These are phyloP conservation scores for Fusarium coicis DNA, from an alignment of 2,329 filamentous ascomycete genomes.

Conservation along the genomic window DNA sequence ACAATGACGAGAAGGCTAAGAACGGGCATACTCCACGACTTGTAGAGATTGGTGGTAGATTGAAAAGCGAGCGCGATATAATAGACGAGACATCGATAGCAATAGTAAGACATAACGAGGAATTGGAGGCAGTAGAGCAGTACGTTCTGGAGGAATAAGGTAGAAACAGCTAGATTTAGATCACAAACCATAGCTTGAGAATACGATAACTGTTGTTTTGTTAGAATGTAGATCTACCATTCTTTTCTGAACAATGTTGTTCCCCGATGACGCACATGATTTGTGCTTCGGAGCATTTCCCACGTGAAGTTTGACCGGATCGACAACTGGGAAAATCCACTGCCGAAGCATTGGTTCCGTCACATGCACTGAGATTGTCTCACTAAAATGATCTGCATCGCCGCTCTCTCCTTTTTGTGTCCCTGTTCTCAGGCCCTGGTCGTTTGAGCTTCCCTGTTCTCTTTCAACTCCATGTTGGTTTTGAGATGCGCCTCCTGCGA, in stretches of 20 bases:
- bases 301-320: background rate
- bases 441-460: background rate
- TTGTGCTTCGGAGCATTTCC: background rate
- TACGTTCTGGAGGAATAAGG: too few relatives aligned
- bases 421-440: background rate
- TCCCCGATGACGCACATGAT: background rate
- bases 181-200: background rate
- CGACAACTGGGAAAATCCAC: background rate
- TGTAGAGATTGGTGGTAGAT: too few relatives aligned
- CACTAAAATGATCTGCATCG: background rate
- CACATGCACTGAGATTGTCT: background rate
- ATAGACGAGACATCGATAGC: too few relatives aligned
- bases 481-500: background rate
- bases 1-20: too few relatives aligned
- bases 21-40: too few relatives aligned
- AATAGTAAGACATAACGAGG: too few relatives aligned
- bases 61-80: too few relatives aligned
- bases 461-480: background rate
- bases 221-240: rapidly evolving
- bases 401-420: background rate
- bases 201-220: rapidly evolving
- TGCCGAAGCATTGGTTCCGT: background rate
- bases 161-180: too few relatives aligned
- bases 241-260: background rate
- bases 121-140: too few relatives aligned